These are phyloP conservation scores for Fusarium sarcochroum DNA, from an alignment of 2,329 filamentous ascomycete genomes.

Conservation along the genomic window DNA sequence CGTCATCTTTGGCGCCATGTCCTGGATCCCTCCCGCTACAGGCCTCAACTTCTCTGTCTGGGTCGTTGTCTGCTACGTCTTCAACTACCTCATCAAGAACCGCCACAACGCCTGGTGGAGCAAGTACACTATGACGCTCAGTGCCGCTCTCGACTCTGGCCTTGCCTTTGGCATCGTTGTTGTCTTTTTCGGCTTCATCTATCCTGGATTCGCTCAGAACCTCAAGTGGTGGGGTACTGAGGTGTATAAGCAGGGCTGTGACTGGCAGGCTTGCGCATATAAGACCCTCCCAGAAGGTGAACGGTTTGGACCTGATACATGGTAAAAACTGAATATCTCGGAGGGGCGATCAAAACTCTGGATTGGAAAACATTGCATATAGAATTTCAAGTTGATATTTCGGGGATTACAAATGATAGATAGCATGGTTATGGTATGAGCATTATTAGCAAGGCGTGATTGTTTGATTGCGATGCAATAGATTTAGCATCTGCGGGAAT, in stretches of 20 bases:
- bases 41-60: conserved; percentile 91
- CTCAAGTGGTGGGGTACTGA: conserved; percentile 94
- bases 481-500: conserved; percentile 1
- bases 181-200: conserved; percentile 89
- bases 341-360: neutral
- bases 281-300: conserved; percentile 72
- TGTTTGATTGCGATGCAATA: conserved; percentile 8
- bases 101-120: conserved; percentile 84
- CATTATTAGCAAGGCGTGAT: conserved; percentile 18
- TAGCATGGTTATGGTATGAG: conserved; percentile 14
- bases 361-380: conserved; percentile 36
- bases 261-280: conserved; percentile 86
- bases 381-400: conserved; percentile 25
- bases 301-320: conserved; percentile 75
- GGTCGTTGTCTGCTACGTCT: conserved; percentile 86
- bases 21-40: conserved; percentile 89
- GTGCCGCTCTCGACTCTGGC: conserved; percentile 85
- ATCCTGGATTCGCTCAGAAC: conserved; percentile 78
- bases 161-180: conserved; percentile 86
- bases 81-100: conserved; percentile 82
- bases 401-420: conserved; percentile 35
- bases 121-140: conserved; percentile 92
- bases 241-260: conserved; percentile 85
- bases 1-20: conserved; percentile 84
- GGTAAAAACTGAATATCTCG: conserved; percentile 56